Percentiles rank a stretch among this genome's conserved stretches.
phyloP scores from a whole-genome alignment of 257 asterid genomes.

The Rubia yunnanensis region DNA sequence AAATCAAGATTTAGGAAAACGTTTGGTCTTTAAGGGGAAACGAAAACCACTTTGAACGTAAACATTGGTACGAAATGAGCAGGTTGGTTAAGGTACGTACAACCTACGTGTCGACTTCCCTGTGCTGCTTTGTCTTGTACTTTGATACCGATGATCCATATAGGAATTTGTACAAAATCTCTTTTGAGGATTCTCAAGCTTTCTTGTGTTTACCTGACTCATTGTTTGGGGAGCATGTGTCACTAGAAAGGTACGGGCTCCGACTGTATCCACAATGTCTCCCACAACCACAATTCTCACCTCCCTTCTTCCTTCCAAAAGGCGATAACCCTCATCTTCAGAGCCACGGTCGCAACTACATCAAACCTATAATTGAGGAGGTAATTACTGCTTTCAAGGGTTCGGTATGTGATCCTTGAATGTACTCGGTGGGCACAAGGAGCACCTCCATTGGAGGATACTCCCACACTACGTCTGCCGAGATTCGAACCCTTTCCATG shows the following conservation, averaged over 20 bases:
- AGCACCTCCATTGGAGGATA: too few relatives aligned
- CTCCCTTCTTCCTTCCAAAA: too few relatives aligned
- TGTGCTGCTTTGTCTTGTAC: constrained; percentile 3
- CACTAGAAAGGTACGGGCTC: neutral
- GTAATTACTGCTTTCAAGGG: too few relatives aligned
- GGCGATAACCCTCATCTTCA: too few relatives aligned
- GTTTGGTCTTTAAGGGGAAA: constrained; percentile 8
- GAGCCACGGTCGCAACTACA: too few relatives aligned
- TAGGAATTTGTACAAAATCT: constrained; percentile 10
- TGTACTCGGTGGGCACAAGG: too few relatives aligned
- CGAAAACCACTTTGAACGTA: constrained; percentile 5
- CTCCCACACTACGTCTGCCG: too few relatives aligned
- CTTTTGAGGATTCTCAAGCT: constrained; percentile 11
- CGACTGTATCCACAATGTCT: neutral
- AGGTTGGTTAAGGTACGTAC: neutral
- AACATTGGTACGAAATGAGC: constrained; percentile 7
- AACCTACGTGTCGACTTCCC: constrained; percentile 3
- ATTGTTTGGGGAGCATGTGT: constrained; percentile 18
- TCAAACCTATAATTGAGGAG: too few relatives aligned
- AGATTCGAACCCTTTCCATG: too few relatives aligned
- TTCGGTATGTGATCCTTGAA: too few relatives aligned
- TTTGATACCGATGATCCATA: neutral
- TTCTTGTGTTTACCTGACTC: neutral
- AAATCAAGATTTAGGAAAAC: neutral
- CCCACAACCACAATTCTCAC: neutral